phyloP scores from a whole-genome alignment of 163 green algal genomes.

The Chlamydomonas reinhardtii region DNA sequence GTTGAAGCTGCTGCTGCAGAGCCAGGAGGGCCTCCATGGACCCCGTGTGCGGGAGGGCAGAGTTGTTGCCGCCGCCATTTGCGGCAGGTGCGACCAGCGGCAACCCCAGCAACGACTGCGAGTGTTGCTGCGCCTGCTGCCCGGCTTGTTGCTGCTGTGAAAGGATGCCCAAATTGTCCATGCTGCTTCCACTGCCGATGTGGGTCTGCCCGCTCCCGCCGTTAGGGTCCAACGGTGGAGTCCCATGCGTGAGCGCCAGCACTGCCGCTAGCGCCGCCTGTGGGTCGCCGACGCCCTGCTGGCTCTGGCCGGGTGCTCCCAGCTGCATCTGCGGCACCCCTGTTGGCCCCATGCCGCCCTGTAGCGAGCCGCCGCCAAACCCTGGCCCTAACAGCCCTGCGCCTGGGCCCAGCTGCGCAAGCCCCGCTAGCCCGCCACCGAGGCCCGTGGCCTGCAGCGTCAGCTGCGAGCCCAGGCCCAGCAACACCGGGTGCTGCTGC shows the following conservation, averaged over 20 bases:
- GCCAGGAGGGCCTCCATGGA: conserved; percentile 3
- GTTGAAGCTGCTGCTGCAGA: conserved; percentile 20
- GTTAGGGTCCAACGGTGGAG: background rate
- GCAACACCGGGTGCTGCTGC: background rate
- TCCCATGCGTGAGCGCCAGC: background rate
- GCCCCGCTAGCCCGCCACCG: background rate
- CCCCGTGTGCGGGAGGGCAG: background rate
- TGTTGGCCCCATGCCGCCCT: background rate
- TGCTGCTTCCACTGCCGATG: background rate
- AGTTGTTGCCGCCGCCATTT: background rate
- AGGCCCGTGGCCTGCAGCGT: no score
- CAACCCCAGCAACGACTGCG: background rate
- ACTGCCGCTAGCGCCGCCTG: conserved; percentile 15
- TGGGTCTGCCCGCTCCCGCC: background rate
- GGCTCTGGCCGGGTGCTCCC: background rate
- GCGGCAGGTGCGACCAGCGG: background rate
- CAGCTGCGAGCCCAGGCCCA: background rate
- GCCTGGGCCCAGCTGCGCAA: background rate
- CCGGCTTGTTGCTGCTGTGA: background rate
- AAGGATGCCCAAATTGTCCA: background rate
- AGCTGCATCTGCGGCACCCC: background rate
- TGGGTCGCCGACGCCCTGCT: background rate
- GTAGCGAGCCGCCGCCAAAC: background rate
- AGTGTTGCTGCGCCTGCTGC: background rate
- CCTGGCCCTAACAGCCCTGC: background rate